Conservation (phyloP, 768 basidiomycete species). For the Podaxis mareebaensis region DNA sequence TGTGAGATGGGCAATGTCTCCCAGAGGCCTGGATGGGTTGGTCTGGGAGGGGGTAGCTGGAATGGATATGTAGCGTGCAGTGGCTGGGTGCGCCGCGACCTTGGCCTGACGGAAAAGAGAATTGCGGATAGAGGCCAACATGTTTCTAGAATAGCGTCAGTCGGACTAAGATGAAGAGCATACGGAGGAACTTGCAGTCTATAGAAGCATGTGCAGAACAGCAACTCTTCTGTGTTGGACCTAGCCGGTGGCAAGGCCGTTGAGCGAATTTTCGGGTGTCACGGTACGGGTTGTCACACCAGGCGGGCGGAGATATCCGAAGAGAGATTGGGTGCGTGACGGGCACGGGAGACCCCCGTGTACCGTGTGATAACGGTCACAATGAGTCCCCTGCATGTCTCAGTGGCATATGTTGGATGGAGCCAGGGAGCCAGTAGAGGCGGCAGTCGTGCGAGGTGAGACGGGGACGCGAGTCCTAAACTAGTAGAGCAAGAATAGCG, state of each 20-base stretch:
- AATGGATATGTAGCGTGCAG: not conserved
- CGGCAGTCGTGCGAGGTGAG: not conserved
- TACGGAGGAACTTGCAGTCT: not conserved
- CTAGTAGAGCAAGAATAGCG: not conserved
- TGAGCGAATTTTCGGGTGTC: not conserved
- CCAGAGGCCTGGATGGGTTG: not conserved
- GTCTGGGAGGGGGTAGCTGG: not conserved
- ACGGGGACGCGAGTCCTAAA: not conserved
- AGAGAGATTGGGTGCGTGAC: slow-evolving; percentile 13
- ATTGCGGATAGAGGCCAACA: slow-evolving; percentile 15
- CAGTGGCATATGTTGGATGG: not conserved
- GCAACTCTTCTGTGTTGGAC: not conserved
- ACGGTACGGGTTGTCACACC: slow-evolving; percentile 10
- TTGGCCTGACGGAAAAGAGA: slow-evolving; percentile 1
- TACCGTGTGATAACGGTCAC: slow-evolving; percentile 22
- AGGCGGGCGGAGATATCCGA: slow-evolving; percentile 15
- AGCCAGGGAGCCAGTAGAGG: not conserved
- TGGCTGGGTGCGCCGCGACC: not conserved
- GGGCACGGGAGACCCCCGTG: slow-evolving; percentile 20
- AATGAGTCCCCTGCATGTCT: slow-evolving; percentile 2
- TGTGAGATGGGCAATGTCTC: not conserved
- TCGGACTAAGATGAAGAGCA: not conserved
- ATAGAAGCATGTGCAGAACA: slow-evolving; percentile 1
- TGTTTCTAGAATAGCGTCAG: not conserved
- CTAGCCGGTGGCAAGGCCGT: not conserved